Evolutionary conservation across 306 rosid species (phyloP).

Genomic region (Citrullus colocynthis): DNA sequence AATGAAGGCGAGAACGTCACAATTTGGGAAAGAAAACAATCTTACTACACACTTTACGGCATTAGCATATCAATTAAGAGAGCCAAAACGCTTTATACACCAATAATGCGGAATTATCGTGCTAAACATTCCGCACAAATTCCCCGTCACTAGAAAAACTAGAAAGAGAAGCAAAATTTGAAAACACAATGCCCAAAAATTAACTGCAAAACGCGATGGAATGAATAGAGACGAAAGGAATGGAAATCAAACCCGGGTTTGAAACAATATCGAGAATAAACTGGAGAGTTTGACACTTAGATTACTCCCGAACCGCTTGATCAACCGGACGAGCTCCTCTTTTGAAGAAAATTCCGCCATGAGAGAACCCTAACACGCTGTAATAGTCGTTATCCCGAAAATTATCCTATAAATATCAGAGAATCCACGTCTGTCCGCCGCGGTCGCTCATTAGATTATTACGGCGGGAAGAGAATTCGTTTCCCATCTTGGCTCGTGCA

Average conservation of each 20-base stretch:
- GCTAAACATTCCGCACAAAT: not conserved
- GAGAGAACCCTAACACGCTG: constrained; percentile 9
- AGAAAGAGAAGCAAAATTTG: constrained; percentile 22
- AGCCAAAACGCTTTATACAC: not conserved
- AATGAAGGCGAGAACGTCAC: not conserved
- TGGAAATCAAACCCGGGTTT: constrained; percentile 32
- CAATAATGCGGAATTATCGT: not conserved
- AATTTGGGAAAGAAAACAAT: not conserved
- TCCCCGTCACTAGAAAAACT: not conserved
- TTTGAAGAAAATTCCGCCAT: constrained; percentile 68
- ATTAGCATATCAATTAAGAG: not conserved
- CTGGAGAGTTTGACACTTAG: constrained; percentile 62
- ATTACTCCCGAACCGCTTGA: constrained; percentile 61
- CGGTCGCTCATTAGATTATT: not conserved
- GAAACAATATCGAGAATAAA: constrained; percentile 44
- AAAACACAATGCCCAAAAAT: not conserved
- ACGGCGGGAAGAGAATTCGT: not conserved
- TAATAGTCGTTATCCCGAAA: too few species aligned
- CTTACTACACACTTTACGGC: not conserved
- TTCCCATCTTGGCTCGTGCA: not conserved
- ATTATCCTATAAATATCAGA: not conserved
- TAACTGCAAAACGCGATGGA: not conserved
- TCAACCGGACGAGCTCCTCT: constrained; percentile 53
- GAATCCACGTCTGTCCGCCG: not conserved
- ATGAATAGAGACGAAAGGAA: not conserved